Percentiles rank a stretch among this genome's conserved stretches.
Evolutionary conservation across 768 basidiomycete genomes (phyloP).

Genomic region (Hebeloma cylindrosporum): DNA sequence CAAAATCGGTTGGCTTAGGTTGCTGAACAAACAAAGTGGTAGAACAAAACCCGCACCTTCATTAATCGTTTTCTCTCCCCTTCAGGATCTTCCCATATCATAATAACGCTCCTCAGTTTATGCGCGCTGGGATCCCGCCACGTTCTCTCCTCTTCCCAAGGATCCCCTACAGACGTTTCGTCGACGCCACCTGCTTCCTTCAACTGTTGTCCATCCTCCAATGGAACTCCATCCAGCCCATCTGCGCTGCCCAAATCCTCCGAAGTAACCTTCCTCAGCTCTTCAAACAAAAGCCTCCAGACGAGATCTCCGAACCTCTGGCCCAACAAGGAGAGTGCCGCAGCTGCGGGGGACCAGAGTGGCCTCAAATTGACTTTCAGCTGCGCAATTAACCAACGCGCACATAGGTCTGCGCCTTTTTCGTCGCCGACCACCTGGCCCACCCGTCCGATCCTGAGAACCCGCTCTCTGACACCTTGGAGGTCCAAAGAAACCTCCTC

Average conservation of each 20-base stretch:
- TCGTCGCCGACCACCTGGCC: slow-evolving; percentile 60
- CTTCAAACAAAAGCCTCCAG: slow-evolving; percentile 69
- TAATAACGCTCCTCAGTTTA: slow-evolving; percentile 50
- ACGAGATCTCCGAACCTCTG: slow-evolving; percentile 65
- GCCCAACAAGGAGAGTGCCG: slow-evolving; percentile 55
- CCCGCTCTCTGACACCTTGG: slow-evolving; percentile 81
- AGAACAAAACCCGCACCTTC: slow-evolving; percentile 29
- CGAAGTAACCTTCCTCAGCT: slow-evolving; percentile 45
- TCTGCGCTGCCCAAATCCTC: slow-evolving; percentile 3
- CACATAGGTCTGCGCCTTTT: slow-evolving; percentile 60
- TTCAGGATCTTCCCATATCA: slow-evolving; percentile 45
- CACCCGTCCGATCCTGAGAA: slow-evolving; percentile 73
- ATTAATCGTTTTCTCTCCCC: slow-evolving; percentile 27
- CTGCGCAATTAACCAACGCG: slow-evolving; percentile 80
- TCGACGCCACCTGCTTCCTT: slow-evolving; percentile 4
- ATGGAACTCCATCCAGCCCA: slow-evolving; percentile 3
- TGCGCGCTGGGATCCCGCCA: slow-evolving; percentile 79
- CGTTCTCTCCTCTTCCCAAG: slow-evolving; percentile 69
- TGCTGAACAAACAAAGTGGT: not conserved
- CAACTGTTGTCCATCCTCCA: slow-evolving; percentile 18
- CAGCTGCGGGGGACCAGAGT: slow-evolving; percentile 80
- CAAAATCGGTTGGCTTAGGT: not conserved
- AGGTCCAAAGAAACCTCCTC: slow-evolving; percentile 81
- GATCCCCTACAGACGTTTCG: slow-evolving; percentile 28
- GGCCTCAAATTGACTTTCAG: slow-evolving; percentile 93